Evolutionary conservation across 2,329 filamentous ascomycete species (phyloP), one percentile per base, ranked within the genome.

Genomic region (Bipolaris zeicola): DNA sequence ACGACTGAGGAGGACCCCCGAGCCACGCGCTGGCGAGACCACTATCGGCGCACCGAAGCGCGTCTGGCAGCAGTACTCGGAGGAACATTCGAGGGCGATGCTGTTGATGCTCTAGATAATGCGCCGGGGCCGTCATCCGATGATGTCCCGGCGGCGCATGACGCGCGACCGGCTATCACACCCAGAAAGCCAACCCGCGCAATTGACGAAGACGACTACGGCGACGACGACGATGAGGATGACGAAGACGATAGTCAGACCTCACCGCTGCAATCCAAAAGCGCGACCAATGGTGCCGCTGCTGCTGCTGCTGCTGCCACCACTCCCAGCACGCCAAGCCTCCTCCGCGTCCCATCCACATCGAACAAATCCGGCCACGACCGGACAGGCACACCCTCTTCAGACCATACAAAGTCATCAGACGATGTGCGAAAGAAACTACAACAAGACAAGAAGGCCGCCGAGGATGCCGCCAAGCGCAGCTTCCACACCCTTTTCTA

Each of bases 401-500:
- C 76, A 50, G 73, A 85, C 68, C 79, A 85, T 77, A 80, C 86
- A 52, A 92, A 91, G 74, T 85, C 87, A 22, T 87, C 89, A 6
- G 92, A 96, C 73, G 91, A 96, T 81, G 90, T 92, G 75, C 91
- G 95, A 71, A 96, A 96, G 78, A 91, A 93, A 76, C 79, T 98
- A 62, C 93, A 98, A 76, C 91, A 96, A 72, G 91, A 92, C 65
- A 95, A 95, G 74, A 93, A 89, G 74, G 91, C 90, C 28, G 93
- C 91, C 45, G 94, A 96, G 71, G 92, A 96, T 71, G 89, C 90
- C 48, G 95, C 92, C 41, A 92, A 92, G 78, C 86, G 87, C 68
- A 95, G 90, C 77, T 98, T 97, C 76, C 89, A 96, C 72, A 96
- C 92, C 8, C 84, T 96, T 63, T 96, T 98, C 77, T 94, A 96